Base-by-base conservation (phyloP, 331 rosid species). In the Spiraea crenata region DNA sequence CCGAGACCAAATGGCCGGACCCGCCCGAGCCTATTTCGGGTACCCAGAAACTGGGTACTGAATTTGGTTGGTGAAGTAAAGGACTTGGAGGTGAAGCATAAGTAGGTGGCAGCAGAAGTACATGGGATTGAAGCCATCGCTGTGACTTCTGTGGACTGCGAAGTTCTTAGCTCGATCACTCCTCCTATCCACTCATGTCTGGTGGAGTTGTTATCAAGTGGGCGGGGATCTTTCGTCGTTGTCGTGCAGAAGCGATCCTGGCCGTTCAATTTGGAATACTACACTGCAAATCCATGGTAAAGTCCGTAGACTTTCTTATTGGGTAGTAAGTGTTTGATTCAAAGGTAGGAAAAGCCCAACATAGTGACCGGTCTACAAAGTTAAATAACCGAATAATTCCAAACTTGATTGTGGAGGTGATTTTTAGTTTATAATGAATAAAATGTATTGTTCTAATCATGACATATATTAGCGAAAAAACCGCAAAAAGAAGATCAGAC, bases 61-160 rank as follows among this genome's bases (percentile, higher is more conserved):
- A 85, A 77, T 67, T 80, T 86, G 69, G 84, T 7, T 20, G 70
- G 66, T 38, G 80, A 65, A 79, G 65, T 17, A 9, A 59, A 54
- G 76, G 87, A 57, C 9, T 69, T 90, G 34, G 79, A 63, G 65
- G 81, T 65, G 8, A 84, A 76, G 73, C 74, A 74, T 8, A 79
- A 70, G 79, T 82, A 87, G 69, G 82, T 49, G 3, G 60, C 57
- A 16, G 34, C 56, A 11, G 38, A 6, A 20, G 77, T 72, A 74
- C 95, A 87, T 66, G 96, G 57, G 40, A 87, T 76, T 40, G 95
- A 89, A 84, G 92, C 95, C 99, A 91, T 93, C 71, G 81, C 67
- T 75, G 77, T 15, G 83, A 47, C 78, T 50, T 25, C 37, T 25
- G 40, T 6, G 4, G n/a, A 5, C 55, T 10, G 31, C 45, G 59